Evolutionary conservation across 202 grass and related monocot genomes (phyloP).

Genomic region (Carex sylvatica): DNA sequence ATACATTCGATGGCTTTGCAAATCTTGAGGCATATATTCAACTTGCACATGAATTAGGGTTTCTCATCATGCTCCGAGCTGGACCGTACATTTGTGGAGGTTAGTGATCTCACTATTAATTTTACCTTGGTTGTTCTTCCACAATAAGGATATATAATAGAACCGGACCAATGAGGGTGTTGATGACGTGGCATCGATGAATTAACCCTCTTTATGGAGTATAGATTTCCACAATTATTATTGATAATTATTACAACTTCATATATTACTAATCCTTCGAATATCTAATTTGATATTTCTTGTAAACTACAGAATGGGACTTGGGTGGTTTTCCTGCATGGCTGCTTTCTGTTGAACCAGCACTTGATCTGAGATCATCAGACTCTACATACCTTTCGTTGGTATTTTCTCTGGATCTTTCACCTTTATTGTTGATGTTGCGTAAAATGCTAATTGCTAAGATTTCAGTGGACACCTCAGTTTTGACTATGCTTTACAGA

Average conservation of each 20-base stretch:
- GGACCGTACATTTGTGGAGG: conserved; percentile 96
- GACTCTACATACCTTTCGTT: conserved; percentile 71
- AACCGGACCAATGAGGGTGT: too few species aligned
- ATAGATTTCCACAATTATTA: neutral
- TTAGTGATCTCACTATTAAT: conserved; percentile 25
- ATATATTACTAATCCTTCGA: conserved; percentile 2
- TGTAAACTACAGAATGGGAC: conserved; percentile 75
- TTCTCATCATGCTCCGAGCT: conserved; percentile 82
- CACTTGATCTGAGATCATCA: conserved; percentile 80
- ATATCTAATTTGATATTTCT: conserved; percentile 15
- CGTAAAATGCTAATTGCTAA: neutral
- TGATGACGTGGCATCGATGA: too few species aligned
- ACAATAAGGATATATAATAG: too few species aligned
- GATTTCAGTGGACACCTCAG: neutral
- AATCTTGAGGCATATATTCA: conserved; percentile 76
- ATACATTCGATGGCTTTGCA: conserved; percentile 60
- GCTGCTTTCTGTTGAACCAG: conserved; percentile 81
- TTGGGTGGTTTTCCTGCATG: conserved; percentile 93
- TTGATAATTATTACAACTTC: neutral
- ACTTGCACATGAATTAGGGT: conserved; percentile 79
- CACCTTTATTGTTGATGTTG: conserved; percentile 19
- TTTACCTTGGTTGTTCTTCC: neutral
- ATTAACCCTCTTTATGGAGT: too few species aligned
- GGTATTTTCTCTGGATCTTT: conserved; percentile 48
- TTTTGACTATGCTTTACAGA: conserved; percentile 2